A percentile compares a stretch with the other conserved stretches of the same genome.
phyloP scores from a whole-genome alignment of 2,329 filamentous ascomycete genomes.

The Cercospora citrullina region DNA sequence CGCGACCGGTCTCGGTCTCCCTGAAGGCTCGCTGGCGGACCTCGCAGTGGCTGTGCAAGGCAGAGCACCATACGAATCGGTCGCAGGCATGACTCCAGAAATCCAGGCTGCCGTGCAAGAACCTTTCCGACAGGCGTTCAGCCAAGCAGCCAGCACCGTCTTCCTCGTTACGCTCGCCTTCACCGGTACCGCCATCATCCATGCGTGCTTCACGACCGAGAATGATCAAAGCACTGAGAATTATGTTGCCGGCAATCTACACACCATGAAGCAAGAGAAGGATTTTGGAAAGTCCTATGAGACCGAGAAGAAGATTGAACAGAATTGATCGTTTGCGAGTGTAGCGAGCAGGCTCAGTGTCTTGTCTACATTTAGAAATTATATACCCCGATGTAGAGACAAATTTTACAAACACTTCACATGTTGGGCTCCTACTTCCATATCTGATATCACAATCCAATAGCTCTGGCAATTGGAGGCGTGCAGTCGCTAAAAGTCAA shows the following conservation, averaged over 20 bases:
- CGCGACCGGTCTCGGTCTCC: conserved; percentile 23
- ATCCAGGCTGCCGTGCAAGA: conserved; percentile 30
- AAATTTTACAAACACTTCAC: neutral
- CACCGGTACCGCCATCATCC: conserved; percentile 28
- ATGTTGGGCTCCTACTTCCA: neutral
- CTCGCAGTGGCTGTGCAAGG: conserved; percentile 25
- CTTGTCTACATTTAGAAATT: neutral
- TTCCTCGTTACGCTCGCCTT: conserved; percentile 31
- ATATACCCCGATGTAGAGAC: neutral
- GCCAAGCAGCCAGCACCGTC: conserved; percentile 27
- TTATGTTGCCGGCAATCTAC: conserved; percentile 31
- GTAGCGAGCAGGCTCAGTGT: neutral
- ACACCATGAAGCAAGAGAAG: conserved; percentile 27
- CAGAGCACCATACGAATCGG: conserved; percentile 19
- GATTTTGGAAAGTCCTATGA: conserved; percentile 4
- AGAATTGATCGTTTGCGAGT: neutral
- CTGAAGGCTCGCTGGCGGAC: conserved; percentile 21
- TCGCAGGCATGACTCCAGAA: conserved; percentile 25
- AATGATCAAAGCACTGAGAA: conserved; percentile 32
- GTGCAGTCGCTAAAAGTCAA: neutral
- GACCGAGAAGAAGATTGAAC: neutral
- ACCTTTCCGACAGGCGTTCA: conserved; percentile 28
- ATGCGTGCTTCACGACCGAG: conserved; percentile 32
- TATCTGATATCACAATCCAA: neutral
- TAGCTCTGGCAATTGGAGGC: neutral